Conservation (phyloP, 768 basidiomycete genomes). For the Leccinum fibrillosum region DNA sequence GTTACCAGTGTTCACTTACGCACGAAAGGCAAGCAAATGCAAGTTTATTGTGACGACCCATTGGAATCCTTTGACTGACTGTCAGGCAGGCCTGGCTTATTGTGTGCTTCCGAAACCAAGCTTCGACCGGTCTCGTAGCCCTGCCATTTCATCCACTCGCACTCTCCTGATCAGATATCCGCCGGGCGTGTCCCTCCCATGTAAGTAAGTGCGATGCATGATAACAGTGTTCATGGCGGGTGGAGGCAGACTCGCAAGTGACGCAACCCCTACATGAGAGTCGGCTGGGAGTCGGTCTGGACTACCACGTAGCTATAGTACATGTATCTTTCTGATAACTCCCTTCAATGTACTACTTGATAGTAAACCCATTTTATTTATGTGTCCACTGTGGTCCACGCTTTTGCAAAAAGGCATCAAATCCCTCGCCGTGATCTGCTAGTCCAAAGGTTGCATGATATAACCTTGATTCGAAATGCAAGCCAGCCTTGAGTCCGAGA, state of each 20-base stretch:
- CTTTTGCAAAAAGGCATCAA: constrained; percentile 48
- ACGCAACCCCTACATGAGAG: not conserved
- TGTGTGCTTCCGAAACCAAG: not conserved
- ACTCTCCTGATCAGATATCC: not conserved
- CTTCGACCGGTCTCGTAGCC: not conserved
- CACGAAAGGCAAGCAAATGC: too few relatives aligned
- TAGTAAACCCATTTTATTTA: constrained; percentile 25
- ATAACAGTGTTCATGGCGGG: not conserved
- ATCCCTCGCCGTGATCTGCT: constrained; percentile 44
- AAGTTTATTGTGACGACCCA: not conserved
- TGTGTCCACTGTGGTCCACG: constrained; percentile 42
- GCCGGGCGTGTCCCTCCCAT: not conserved
- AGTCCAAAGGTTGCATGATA: constrained; percentile 54
- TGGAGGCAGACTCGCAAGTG: not conserved
- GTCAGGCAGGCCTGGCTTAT: not conserved
- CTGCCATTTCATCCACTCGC: not conserved
- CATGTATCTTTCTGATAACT: not conserved
- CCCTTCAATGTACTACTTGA: not conserved
- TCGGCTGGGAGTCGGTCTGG: not conserved
- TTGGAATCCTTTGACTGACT: not conserved
- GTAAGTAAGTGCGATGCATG: not conserved
- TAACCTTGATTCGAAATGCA: constrained; percentile 44
- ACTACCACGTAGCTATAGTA: not conserved
- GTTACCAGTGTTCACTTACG: too few relatives aligned
- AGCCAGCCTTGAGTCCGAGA: constrained; percentile 41